Percentiles rank a stretch among this genome's conserved stretches.
These are phyloP conservation scores for Cinnamomum micranthum DNA, from an alignment of 164 flowering plant species.

Conservation along the genomic window DNA sequence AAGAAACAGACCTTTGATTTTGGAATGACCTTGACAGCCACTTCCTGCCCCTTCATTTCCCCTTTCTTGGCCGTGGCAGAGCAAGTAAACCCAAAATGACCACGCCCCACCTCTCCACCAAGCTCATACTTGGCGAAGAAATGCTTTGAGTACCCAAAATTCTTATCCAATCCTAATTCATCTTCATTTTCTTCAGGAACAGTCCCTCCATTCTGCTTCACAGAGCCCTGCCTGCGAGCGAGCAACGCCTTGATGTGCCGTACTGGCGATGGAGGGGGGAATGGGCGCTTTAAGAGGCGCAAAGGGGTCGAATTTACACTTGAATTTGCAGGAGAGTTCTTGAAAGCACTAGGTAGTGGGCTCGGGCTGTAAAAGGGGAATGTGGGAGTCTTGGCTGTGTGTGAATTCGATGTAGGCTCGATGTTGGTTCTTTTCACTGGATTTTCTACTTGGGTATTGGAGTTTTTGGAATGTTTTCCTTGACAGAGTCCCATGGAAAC, in stretches of 20 bases:
- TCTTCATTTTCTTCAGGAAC: conserved; percentile 70
- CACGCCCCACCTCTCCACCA: conserved; percentile 87
- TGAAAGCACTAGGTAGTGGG: conserved; percentile 63
- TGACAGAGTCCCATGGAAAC: conserved; percentile 82
- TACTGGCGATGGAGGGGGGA: conserved; percentile 97
- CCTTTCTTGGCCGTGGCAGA: conserved; percentile 78
- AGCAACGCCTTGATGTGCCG: conserved; percentile 88
- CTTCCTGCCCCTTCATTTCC: conserved; percentile 80
- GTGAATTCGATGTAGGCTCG: conserved; percentile 21
- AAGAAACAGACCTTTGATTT: conserved; percentile 66
- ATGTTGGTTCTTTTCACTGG: conserved; percentile 14
- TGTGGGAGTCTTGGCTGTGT: conserved; percentile 37
- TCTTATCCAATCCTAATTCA: conserved; percentile 68
- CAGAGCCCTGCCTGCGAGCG: conserved; percentile 77
- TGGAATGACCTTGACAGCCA: conserved; percentile 90
- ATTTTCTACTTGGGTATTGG: conserved; percentile 23
- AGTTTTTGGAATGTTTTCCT: conserved; percentile 52
- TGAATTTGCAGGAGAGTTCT: conserved; percentile 71
- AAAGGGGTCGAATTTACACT: conserved; percentile 67
- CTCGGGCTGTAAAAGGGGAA: conserved; percentile 85
- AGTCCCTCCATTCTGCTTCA: conserved; percentile 83
- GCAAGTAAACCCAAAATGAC: conserved; percentile 94
- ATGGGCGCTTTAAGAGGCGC: conserved; percentile 71
- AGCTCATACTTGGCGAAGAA: conserved; percentile 66
- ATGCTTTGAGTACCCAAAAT: conserved; percentile 71